Evolutionary conservation across 495 filamentous ascomycete species (phyloP).

Genomic region (Talaromyces proteolyticus): DNA sequence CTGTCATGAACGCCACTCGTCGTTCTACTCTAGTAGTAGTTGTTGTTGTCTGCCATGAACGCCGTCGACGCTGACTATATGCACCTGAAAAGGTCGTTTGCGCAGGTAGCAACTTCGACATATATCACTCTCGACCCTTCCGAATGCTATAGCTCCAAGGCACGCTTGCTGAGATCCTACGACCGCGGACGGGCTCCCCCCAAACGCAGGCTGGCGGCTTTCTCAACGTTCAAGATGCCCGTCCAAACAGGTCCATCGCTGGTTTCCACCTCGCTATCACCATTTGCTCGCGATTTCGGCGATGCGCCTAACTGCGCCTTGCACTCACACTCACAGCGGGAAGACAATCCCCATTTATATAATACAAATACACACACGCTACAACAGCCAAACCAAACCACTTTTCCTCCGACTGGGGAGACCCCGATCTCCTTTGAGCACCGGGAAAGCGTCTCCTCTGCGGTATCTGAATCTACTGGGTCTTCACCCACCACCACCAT

Average conservation of each 20-base stretch:
- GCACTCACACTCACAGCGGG: not conserved
- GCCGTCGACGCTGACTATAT: conserved; percentile 28
- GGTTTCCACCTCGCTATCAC: conserved; percentile 59
- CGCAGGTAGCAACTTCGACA: conserved; percentile 38
- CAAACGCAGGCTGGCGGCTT: conserved; percentile 20
- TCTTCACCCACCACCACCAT: conserved; percentile 93
- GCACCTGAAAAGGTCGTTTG: conserved; percentile 34
- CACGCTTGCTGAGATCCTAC: conserved; percentile 12
- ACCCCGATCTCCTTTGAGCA: conserved; percentile 28
- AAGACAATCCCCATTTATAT: conserved; percentile 1
- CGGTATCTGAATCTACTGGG: conserved; percentile 78
- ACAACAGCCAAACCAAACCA: conserved; percentile 4
- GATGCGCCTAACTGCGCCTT: not conserved
- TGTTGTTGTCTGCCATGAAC: too few relatives aligned
- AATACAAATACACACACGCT: not conserved
- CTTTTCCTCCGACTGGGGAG: conserved; percentile 24
- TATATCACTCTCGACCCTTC: conserved; percentile 8
- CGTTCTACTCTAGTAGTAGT: too few relatives aligned
- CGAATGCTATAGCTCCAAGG: conserved; percentile 15
- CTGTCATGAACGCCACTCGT: not conserved
- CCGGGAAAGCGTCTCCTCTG: conserved; percentile 50
- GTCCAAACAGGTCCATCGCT: conserved; percentile 41
- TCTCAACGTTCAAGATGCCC: conserved; percentile 28
- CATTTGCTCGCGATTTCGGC: conserved; percentile 21
- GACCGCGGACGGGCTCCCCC: conserved; percentile 17